A percentile compares a stretch with the other conserved stretches of the same genome.
These are phyloP conservation scores for Oryza nivara DNA, from an alignment of 176 grass and related monocot genomes.

Conservation along the genomic window DNA sequence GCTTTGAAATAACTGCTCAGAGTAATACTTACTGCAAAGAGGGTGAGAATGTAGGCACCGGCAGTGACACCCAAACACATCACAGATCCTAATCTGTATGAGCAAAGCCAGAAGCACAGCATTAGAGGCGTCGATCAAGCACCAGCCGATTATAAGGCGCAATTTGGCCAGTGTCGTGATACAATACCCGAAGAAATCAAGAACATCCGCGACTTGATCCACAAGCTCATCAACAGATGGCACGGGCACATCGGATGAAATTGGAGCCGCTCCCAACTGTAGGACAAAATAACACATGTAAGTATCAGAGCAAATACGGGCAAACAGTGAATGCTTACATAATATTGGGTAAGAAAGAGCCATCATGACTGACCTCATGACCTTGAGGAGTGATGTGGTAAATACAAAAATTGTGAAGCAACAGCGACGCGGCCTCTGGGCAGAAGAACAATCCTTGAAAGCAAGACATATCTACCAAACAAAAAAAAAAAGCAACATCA, in stretches of 20 bases:
- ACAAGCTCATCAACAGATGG: constrained; percentile 80
- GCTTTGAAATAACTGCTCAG: constrained; percentile 20
- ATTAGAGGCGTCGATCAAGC: constrained; percentile 24
- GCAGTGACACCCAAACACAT: constrained; percentile 98
- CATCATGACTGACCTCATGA: constrained; percentile 80
- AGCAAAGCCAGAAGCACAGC: constrained; percentile 26
- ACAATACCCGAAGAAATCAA: constrained; percentile 91
- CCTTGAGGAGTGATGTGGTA: constrained; percentile 96
- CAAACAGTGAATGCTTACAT: not conserved
- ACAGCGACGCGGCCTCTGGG: constrained; percentile 81
- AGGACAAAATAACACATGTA: constrained; percentile 43
- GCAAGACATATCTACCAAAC: constrained; percentile 86
- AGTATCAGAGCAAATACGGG: constrained; percentile 24
- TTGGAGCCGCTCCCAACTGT: constrained; percentile 91
- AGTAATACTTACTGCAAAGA: constrained; percentile 72
- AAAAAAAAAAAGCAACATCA: constrained; percentile 25
- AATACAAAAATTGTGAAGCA: constrained; percentile 93
- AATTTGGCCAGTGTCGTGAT: constrained; percentile 13
- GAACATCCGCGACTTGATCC: constrained; percentile 82
- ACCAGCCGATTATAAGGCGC: not conserved
- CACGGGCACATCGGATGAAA: constrained; percentile 66
- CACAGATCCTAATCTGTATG: constrained; percentile 76
- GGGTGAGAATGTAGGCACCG: constrained; percentile 91
- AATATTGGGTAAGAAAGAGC: constrained; percentile 22
- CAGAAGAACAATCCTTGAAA: constrained; percentile 99